phyloP scores from a whole-genome alignment of 106 monocot species.

The Phalaenopsis equestris region DNA sequence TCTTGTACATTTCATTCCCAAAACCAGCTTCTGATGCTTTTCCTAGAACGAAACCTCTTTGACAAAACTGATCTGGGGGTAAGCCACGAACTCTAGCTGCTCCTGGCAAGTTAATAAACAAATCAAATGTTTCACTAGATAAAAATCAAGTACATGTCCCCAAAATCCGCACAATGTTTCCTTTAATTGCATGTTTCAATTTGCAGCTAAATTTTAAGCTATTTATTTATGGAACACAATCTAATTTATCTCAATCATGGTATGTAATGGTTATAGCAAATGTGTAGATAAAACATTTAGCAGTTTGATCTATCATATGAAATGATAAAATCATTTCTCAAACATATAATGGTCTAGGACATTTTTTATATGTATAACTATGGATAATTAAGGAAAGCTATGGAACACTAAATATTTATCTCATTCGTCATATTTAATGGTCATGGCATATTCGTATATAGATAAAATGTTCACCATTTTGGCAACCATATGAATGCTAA shows the following conservation, averaged over 20 bases:
- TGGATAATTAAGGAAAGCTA: neutral
- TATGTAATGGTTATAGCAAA: neutral
- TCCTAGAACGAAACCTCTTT: slow-evolving; percentile 81
- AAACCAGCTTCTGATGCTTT: slow-evolving; percentile 91
- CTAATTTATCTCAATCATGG: neutral
- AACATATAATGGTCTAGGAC: neutral
- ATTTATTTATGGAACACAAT: neutral
- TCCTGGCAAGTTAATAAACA: slow-evolving; percentile 65
- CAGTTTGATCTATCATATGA: too few species aligned
- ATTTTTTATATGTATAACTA: neutral
- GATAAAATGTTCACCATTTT: neutral
- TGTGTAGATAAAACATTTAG: too few species aligned
- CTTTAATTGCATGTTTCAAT: too few species aligned
- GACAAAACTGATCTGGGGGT: slow-evolving; percentile 70
- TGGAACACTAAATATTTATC: neutral
- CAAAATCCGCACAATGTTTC: neutral
- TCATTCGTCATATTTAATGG: neutral
- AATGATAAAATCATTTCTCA: too few species aligned
- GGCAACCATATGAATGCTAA: neutral
- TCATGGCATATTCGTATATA: neutral
- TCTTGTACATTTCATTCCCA: slow-evolving; percentile 99
- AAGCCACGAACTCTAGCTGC: slow-evolving; percentile 68
- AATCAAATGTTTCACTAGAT: slow-evolving; percentile 25
- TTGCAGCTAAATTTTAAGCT: neutral
- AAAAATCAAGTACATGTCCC: neutral